phyloP scores from a whole-genome alignment of 2,329 filamentous ascomycete genomes.

The Sarocladium oryzae region DNA sequence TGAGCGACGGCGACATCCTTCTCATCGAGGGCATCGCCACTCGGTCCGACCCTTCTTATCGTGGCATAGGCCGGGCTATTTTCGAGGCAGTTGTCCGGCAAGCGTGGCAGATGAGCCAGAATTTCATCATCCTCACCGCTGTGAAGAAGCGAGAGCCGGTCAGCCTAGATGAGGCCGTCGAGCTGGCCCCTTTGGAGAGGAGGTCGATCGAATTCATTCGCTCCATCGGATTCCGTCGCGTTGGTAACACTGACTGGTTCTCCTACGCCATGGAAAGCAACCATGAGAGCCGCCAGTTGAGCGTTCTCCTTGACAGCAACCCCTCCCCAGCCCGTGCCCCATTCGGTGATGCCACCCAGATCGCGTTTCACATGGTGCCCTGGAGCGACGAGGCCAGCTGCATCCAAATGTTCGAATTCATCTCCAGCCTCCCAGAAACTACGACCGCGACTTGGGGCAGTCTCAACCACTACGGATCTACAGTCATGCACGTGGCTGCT shows the following conservation, averaged over 20 bases:
- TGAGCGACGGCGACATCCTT: neutral
- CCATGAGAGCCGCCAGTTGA: neutral
- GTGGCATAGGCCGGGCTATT: neutral
- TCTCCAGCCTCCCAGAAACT: no score
- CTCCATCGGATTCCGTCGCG: neutral
- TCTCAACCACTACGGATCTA: neutral
- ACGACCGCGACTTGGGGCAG: no score
- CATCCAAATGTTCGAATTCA: neutral
- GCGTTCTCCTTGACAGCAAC: no score
- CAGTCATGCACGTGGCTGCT: conserved; percentile 2
- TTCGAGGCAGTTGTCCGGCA: neutral
- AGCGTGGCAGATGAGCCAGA: neutral
- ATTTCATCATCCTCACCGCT: neutral
- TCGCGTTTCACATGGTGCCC: neutral
- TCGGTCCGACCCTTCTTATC: neutral
- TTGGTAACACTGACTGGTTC: conserved; percentile 1
- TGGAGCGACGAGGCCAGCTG: neutral
- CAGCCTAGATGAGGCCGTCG: neutral
- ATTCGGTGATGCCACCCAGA: neutral
- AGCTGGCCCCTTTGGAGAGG: no score
- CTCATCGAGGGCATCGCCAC: neutral
- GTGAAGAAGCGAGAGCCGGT: neutral
- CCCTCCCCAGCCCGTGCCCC: neutral
- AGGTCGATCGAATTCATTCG: no score
- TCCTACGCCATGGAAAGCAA: neutral